A percentile compares a stretch with the other conserved stretches of the same genome.
Conservation (phyloP, 1,139 yeast genomes). For the Saccharomyces hybrid region DNA sequence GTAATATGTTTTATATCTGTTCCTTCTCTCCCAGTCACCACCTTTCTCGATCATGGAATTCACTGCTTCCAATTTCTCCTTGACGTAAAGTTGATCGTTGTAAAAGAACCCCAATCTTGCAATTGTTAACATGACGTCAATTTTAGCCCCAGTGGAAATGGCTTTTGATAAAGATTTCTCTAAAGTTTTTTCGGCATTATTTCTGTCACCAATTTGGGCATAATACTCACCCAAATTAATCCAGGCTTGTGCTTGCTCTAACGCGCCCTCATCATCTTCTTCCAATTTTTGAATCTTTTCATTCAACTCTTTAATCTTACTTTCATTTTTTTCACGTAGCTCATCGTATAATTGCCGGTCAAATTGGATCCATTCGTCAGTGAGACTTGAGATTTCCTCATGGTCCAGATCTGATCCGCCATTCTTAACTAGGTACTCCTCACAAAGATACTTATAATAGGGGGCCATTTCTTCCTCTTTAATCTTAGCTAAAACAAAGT, state of each 20-base stretch:
- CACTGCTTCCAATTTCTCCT: conserved; percentile 67
- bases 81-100: conserved; percentile 64
- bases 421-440: conserved; percentile 36
- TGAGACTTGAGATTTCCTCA: background rate
- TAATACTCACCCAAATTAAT: conserved; percentile 82
- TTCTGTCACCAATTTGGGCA: conserved; percentile 72
- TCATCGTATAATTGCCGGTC: conserved; percentile 51
- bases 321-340: conserved; percentile 48
- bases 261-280: conserved; percentile 86
- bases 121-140: conserved; percentile 75
- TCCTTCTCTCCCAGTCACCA: conserved; percentile 99
- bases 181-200: conserved; percentile 65
- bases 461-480: conserved; percentile 67
- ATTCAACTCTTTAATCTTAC: conserved; percentile 50
- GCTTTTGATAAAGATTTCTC: conserved; percentile 72
- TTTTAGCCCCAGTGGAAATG: conserved; percentile 83
- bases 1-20: conserved; percentile 83
- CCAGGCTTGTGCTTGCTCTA: conserved; percentile 72
- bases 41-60: conserved; percentile 82
- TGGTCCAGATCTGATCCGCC: background rate
- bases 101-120: conserved; percentile 84
- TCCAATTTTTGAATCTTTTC: conserved; percentile 65
- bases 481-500: conserved; percentile 48
- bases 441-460: conserved; percentile 62
- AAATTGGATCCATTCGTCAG: conserved; percentile 32